Conservation (phyloP, 257 asterid genomes). For the Solanum etuberosum region DNA sequence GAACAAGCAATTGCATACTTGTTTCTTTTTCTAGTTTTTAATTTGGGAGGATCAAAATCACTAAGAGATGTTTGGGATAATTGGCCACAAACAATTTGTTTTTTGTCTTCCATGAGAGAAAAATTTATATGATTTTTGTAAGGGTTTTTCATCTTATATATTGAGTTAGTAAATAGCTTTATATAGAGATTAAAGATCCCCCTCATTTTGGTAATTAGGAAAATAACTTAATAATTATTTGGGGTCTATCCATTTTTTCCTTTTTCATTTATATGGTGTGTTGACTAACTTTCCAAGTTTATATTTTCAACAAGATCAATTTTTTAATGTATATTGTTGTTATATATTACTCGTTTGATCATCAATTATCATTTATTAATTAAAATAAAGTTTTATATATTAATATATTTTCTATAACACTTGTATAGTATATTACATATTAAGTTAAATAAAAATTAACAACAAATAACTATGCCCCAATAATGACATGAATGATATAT, state of each 20-base stretch:
- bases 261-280: neutral
- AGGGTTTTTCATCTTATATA: neutral
- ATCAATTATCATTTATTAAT: neutral
- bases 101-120: slow-evolving; percentile 6
- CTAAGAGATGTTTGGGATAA: neutral
- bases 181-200: neutral
- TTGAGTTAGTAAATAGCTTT: neutral
- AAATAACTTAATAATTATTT: neutral
- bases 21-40: slow-evolving; percentile 14
- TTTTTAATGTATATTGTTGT: neutral
- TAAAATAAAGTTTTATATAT: neutral
- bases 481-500: neutral
- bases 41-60: slow-evolving; percentile 12
- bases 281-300: neutral
- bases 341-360: neutral
- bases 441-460: neutral
- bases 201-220: neutral
- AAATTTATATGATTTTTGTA: neutral
- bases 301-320: neutral
- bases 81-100: neutral
- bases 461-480: neutral
- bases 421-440: neutral
- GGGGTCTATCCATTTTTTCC: neutral
- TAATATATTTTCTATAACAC: neutral
- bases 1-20: slow-evolving; percentile 30